Percentiles rank a stretch among this genome's conserved stretches.
Conservation (phyloP, 257 asterid genomes). For the Asclepias syriaca region DNA sequence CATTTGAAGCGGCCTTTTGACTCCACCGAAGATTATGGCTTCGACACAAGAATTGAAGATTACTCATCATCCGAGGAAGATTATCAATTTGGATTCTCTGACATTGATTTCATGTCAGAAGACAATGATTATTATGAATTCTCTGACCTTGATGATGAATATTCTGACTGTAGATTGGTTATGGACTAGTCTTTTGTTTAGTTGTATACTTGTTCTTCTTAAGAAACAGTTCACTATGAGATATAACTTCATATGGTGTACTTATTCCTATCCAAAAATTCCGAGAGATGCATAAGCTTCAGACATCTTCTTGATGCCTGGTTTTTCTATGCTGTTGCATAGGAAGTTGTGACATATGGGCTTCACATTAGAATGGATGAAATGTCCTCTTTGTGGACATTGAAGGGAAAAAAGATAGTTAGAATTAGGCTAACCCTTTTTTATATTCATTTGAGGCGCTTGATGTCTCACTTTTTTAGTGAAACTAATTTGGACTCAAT, state of each 20-base stretch:
- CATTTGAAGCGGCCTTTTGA: constrained; percentile 7
- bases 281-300: not conserved
- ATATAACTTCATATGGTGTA: not conserved
- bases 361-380: too few species aligned
- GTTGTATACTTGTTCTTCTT: not conserved
- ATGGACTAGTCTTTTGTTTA: not conserved
- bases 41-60: constrained; percentile 5
- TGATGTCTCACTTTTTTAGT: too few species aligned
- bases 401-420: too few species aligned
- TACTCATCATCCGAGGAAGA: constrained; percentile 12
- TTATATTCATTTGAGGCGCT: too few species aligned
- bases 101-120: constrained; percentile 5
- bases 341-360: not conserved
- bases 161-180: constrained; percentile 3
- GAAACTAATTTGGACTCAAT: too few species aligned
- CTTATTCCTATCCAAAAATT: not conserved
- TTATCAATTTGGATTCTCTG: not conserved
- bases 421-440: too few species aligned
- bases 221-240: not conserved
- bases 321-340: not conserved
- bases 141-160: constrained; percentile 10
- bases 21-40: constrained; percentile 7
- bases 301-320: not conserved
- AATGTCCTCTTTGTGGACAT: too few species aligned
- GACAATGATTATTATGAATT: constrained; percentile 7